phyloP scores from a whole-genome alignment of 345 rosid species.

The Citrus glauca region DNA sequence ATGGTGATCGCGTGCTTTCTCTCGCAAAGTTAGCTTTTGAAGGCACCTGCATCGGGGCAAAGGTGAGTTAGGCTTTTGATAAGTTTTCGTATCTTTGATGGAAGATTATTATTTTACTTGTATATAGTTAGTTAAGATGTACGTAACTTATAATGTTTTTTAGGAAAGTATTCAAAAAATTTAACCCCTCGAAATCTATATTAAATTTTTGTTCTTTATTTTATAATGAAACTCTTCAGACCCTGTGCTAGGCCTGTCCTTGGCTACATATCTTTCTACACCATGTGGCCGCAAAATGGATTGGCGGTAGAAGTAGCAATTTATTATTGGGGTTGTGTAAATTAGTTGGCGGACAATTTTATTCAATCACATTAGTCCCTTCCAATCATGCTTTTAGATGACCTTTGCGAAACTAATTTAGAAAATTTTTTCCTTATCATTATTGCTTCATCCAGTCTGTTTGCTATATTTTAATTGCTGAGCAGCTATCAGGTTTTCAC shows the following conservation, averaged over 20 bases:
- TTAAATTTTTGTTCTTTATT: background rate
- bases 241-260: background rate
- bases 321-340: background rate
- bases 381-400: background rate
- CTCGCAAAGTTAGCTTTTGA: slow-evolving; percentile 87
- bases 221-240: background rate
- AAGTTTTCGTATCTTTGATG: slow-evolving; percentile 1
- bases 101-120: background rate
- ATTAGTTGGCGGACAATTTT: background rate
- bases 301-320: background rate
- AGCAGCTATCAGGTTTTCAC: slow-evolving; percentile 89
- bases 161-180: background rate
- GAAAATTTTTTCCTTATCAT: slow-evolving; percentile 1
- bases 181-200: background rate
- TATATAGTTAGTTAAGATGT: background rate
- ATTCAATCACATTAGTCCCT: background rate
- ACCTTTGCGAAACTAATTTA: background rate
- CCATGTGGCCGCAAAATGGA: background rate
- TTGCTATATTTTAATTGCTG: slow-evolving; percentile 39
- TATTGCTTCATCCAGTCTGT: slow-evolving; percentile 26
- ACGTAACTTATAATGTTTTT: background rate
- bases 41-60: slow-evolving; percentile 62
- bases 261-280: background rate
- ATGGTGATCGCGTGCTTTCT: slow-evolving; percentile 73
- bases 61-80: slow-evolving; percentile 50